phyloP scores from a whole-genome alignment of 208 protist species.

The Endotrypanum monterogeii region DNA sequence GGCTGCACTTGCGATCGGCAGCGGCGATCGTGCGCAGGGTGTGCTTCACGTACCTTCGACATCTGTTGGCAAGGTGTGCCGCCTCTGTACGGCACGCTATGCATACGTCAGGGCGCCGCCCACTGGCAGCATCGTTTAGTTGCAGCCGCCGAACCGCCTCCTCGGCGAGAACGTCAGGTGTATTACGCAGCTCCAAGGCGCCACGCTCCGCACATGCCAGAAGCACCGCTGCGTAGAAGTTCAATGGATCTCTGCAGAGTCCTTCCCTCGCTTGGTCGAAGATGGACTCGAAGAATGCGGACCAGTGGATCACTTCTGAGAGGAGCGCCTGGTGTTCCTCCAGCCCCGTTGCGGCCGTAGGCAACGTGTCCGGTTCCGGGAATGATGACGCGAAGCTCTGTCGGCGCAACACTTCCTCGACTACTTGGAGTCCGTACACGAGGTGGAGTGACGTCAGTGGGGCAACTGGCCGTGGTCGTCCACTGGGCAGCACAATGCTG shows the following conservation, averaged over 20 bases:
- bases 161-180: slow-evolving; percentile 30
- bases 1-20: not conserved
- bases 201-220: slow-evolving; percentile 44
- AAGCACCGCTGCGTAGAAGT: slow-evolving; percentile 41
- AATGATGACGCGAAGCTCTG: not conserved
- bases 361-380: not conserved
- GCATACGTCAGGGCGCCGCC: slow-evolving; percentile 29
- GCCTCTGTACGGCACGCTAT: slow-evolving; percentile 26
- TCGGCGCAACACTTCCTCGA: slow-evolving; percentile 36
- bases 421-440: slow-evolving; percentile 35
- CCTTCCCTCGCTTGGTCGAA: slow-evolving; percentile 43
- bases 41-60: slow-evolving; percentile 24
- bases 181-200: slow-evolving; percentile 22
- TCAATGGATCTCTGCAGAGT: slow-evolving; percentile 40
- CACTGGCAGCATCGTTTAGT: slow-evolving; percentile 19
- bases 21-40: slow-evolving; percentile 16
- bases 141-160: slow-evolving; percentile 27
- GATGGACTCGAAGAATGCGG: slow-evolving; percentile 37
- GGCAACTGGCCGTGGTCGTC: slow-evolving; percentile 32
- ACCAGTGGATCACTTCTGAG: slow-evolving; percentile 46
- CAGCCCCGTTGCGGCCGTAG: not conserved
- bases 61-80: slow-evolving; percentile 13
- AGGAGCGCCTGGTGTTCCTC: slow-evolving; percentile 28
- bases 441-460: slow-evolving; percentile 41
- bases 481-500: slow-evolving; percentile 23